Percentiles rank a stretch among this genome's conserved stretches.
Evolutionary conservation across 129 eudicot species (phyloP).

Genomic region (Pulicaria dysenterica): DNA sequence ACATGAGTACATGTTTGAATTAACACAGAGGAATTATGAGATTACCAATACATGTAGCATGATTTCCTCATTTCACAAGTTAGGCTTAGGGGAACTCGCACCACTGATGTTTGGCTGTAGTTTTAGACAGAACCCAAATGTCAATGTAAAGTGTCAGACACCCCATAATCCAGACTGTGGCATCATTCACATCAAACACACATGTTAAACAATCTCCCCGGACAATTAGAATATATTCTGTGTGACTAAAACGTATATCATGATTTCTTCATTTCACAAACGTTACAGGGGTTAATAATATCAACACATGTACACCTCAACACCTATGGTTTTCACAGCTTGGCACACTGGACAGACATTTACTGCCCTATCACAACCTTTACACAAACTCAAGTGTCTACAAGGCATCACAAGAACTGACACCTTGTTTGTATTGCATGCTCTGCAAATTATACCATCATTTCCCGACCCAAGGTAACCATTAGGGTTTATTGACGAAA

Average conservation of each 20-base stretch:
- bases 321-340: conserved; percentile 61
- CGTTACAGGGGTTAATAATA: not conserved
- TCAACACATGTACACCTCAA: conserved; percentile 81
- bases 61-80: too few species aligned
- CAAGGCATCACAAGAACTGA: conserved; percentile 86
- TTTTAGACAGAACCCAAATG: too few species aligned
- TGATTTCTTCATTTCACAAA: conserved; percentile 26
- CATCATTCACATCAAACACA: too few species aligned
- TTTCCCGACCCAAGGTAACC: conserved; percentile 45
- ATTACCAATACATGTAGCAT: too few species aligned
- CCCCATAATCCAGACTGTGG: too few species aligned
- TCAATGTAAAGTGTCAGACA: too few species aligned
- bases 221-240: conserved; percentile 10
- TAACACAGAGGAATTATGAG: too few species aligned
- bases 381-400: conserved; percentile 90
- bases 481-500: conserved; percentile 66
- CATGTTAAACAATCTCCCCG: conserved; percentile 1
- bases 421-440: conserved; percentile 71
- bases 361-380: conserved; percentile 65
- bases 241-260: conserved; percentile 23
- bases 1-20: too few species aligned
- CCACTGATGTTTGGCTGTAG: too few species aligned
- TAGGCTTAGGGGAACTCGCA: too few species aligned
- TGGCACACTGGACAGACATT: conserved; percentile 84
- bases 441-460: conserved; percentile 53